Evolutionary conservation across 169 alveolate genomes (phyloP), one percentile per base, ranked within the genome.

Genomic region (Plasmodium cynomolgi): DNA sequence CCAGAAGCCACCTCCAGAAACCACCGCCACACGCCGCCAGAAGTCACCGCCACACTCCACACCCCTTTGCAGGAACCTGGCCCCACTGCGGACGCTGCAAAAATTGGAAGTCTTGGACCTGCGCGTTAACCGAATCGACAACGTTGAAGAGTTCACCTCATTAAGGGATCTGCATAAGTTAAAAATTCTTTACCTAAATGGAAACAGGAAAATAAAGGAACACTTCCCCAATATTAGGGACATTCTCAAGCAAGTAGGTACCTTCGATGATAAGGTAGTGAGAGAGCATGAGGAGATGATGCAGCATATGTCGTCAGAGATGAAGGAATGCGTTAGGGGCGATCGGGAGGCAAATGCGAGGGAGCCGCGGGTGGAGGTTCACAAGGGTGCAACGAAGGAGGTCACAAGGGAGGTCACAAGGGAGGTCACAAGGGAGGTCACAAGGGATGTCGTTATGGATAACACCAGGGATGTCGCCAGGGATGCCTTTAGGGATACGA

Each of bases 151-250:
- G 54, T 90, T 90, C 83, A 90, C 29, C 71, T 39, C 72, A 62
- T 90, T 90, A 34, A 79, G 47, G 47, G 73, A 44, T 37, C 20
- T 90, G 13, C 33, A 62, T 39, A 80, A 47, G 15, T 90, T 90
- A 68, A 90, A 68, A 68, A 71, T 41, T 8, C 83, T 90, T 34
- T 80, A 90, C 83, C 82, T 90, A 39, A 90, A 71, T 58, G 94
- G 94, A 62, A 90, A 90, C 54, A 90, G 94, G 23, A 90, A 90
- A 80, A 90, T 90, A 90, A 90, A 80, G 74, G 94, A 90, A 44
- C 71, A 72, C 31, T 90, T 90, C 50, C 34, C 74, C 20, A 90
- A n/a, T 44, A 90, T 90, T 20, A 79, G 34, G 54, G 39, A 37
- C 54, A 90, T 90, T 50, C 58, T 90, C 26, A 90, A 50, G 3